phyloP scores from a whole-genome alignment of 2,329 filamentous ascomycete genomes.

The Helminthosporium solani region DNA sequence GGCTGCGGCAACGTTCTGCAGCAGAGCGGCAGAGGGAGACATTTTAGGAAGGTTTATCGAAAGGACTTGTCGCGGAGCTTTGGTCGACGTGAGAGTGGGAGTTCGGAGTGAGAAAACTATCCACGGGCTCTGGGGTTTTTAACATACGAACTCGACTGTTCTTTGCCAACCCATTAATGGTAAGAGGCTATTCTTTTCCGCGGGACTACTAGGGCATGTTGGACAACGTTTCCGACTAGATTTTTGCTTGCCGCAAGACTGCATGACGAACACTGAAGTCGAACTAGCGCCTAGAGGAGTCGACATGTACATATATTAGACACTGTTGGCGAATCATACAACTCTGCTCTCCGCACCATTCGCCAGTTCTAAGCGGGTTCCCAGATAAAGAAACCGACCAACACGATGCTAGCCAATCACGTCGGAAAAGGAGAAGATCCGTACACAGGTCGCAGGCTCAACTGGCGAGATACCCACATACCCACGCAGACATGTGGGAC shows the following conservation, averaged over 20 bases:
- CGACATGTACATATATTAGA: slow-evolving; percentile 1
- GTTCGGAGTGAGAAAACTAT: neutral
- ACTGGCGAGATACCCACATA: too few relatives aligned
- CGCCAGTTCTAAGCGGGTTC: too few relatives aligned
- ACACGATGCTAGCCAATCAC: too few relatives aligned
- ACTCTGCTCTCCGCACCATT: too few relatives aligned
- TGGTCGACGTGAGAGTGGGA: neutral
- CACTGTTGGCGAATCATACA: too few relatives aligned
- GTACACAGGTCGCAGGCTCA: too few relatives aligned
- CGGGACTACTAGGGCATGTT: neutral
- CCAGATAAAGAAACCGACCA: too few relatives aligned
- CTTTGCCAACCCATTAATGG: neutral
- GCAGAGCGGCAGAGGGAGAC: slow-evolving; percentile 31
- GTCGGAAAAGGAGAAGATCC: too few relatives aligned
- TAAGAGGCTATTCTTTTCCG: neutral
- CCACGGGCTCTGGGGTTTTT: slow-evolving; percentile 4
- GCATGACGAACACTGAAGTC: neutral
- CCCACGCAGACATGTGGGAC: too few relatives aligned
- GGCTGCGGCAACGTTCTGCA: slow-evolving; percentile 18
- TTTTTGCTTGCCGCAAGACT: neutral
- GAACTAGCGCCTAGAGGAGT: slow-evolving; percentile 15
- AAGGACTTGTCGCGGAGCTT: slow-evolving; percentile 5
- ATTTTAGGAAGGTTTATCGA: slow-evolving; percentile 21
- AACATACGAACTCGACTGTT: slow-evolving; percentile 4
- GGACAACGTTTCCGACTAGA: neutral